phyloP scores from a whole-genome alignment of 2,329 filamentous ascomycete species.

The Ceratocystis colombiana region DNA sequence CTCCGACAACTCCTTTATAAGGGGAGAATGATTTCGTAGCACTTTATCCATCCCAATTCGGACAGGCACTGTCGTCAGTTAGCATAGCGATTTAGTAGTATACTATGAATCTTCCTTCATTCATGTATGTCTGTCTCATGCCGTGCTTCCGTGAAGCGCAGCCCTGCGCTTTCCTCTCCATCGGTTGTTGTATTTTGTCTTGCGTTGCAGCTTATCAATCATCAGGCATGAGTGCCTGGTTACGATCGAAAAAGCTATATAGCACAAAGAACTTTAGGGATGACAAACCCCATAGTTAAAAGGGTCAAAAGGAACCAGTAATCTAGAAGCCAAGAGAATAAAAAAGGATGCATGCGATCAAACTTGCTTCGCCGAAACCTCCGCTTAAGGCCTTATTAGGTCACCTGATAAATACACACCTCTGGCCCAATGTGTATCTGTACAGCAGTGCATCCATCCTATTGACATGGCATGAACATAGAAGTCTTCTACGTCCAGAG shows the following conservation, averaged over 20 bases:
- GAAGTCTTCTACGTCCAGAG: neutral
- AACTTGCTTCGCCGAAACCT: conserved; percentile 11
- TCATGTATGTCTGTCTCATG: conserved; percentile 1
- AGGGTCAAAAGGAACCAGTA: neutral
- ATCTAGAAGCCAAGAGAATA: neutral
- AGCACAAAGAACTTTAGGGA: too few species aligned
- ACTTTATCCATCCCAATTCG: neutral
- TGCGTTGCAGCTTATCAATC: neutral
- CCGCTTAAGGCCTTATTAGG: neutral
- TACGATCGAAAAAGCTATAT: neutral
- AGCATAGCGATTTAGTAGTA: neutral
- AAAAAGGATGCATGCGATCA: neutral
- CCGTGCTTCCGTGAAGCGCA: neutral
- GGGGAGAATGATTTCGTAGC: neutral
- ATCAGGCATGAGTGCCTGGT: neutral
- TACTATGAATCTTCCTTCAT: neutral
- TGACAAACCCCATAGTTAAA: too few species aligned
- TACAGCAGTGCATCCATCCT: neutral
- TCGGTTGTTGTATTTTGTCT: neutral
- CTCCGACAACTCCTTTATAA: neutral
- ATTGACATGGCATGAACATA: neutral
- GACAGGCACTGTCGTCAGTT: neutral
- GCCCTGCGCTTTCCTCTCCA: neutral
- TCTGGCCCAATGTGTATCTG: neutral
- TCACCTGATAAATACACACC: conserved; percentile 5